phyloP scores from a whole-genome alignment of 1,139 yeast genomes.

The Saccharomyces hybrid region DNA sequence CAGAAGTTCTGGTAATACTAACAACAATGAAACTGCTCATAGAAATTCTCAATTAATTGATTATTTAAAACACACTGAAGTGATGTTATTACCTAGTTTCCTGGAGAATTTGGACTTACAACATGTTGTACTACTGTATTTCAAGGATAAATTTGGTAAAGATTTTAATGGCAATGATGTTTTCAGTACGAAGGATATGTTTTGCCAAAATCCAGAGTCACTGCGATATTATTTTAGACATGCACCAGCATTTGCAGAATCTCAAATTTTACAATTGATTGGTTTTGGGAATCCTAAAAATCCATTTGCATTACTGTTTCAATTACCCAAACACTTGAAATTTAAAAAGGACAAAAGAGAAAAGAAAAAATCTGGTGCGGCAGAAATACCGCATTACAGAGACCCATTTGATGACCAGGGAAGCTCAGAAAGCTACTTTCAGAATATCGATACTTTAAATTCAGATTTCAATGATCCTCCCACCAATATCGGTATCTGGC shows the following conservation, averaged over 20 bases:
- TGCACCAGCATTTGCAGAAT: conserved; percentile 64
- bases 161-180: conserved; percentile 29
- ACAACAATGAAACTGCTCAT: conserved; percentile 4
- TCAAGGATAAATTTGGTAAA: conserved; percentile 4
- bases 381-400: background rate
- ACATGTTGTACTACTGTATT: conserved; percentile 37
- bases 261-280: conserved; percentile 62
- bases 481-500: conserved; percentile 44
- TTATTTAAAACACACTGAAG: conserved; percentile 33
- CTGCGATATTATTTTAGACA: conserved; percentile 69
- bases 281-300: conserved; percentile 71
- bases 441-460: conserved; percentile 21
- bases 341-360: conserved; percentile 68
- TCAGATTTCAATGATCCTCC: conserved; percentile 17
- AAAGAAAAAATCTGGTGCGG: conserved; percentile 40
- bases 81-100: conserved; percentile 37
- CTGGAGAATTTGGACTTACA: conserved; percentile 44
- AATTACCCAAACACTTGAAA: conserved; percentile 60
- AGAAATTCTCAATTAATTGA: conserved; percentile 30
- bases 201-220: conserved; percentile 43
- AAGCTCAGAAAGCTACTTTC: conserved; percentile 33
- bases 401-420: conserved; percentile 33
- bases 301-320: conserved; percentile 67
- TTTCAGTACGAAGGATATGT: conserved; percentile 41
- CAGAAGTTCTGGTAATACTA: conserved; percentile 25